Evolutionary conservation across 2,329 filamentous ascomycete species (phyloP), one percentile per base, ranked within the genome.

Genomic region (Torrubiella hemipterigena): DNA sequence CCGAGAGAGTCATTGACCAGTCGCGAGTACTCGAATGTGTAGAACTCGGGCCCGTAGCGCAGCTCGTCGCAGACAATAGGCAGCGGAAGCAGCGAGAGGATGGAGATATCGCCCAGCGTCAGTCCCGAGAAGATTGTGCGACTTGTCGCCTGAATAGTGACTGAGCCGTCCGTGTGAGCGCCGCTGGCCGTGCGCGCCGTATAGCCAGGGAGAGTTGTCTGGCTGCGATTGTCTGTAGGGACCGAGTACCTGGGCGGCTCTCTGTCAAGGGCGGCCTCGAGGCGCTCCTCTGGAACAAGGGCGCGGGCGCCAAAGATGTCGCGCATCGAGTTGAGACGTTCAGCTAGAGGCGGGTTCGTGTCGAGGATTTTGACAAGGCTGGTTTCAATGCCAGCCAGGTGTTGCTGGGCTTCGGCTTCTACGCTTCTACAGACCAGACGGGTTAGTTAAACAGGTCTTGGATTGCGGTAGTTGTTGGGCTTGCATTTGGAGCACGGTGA

Each of bases 101-200:
- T 20, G n/a, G 23, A 17, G 10, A 44, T 20, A 28, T 44, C 38
- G 10, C 14, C 30, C 7, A 44, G 33, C 11, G 31, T 31, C 4
- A 42, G 35, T 17, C 37, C 34, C 8, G 40, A 36, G 19, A 40
- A 44, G 32, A 36, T 16, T 29, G 35, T 36, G 33, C 40, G 40
- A 19, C 31, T 27, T 7, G 15, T 25, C n/a, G 37, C 30, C 3
- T 27, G 35, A 29, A 43, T 39, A 22, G 37, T 28, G 15, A 41
- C 32, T 17, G 35, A 38, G 25, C 30, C 36, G 36, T 61, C 58
- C 10, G 45, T 42, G 35, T 45, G 45, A 7, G 40, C 33, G 19
- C 40, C 41, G 36, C 44, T 43, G 33, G 37, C 32, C 17, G 46
- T 45, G 13, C 48, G 42, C 11, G 33, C 30, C 17, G 26, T 19